Percentiles rank a stretch among this genome's conserved stretches.
Evolutionary conservation across 2,329 filamentous ascomycete species (phyloP).

Genomic region (Alternaria sp.): DNA sequence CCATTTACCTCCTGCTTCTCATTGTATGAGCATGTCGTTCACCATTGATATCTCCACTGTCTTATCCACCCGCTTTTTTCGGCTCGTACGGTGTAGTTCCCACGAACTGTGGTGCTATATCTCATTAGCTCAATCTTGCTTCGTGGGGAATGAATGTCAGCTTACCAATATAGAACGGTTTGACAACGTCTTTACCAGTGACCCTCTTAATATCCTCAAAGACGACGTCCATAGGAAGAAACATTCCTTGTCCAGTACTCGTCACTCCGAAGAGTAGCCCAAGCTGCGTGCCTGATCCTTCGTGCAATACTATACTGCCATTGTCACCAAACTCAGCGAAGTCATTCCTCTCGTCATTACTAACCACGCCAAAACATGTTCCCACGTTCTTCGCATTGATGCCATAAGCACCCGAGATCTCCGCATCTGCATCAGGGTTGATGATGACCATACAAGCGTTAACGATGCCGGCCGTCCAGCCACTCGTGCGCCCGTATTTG

Average conservation of each 20-base stretch:
- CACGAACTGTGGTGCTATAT: accelerated
- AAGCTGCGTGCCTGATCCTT: background rate
- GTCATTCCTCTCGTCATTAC: accelerated
- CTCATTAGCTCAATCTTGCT: accelerated
- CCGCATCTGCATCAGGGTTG: background rate
- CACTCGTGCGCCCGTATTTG: background rate
- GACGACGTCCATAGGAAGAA: background rate
- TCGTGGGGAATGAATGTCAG: accelerated
- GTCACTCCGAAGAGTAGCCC: background rate
- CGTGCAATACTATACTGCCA: background rate
- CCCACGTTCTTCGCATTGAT: background rate
- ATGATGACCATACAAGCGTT: background rate
- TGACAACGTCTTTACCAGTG: background rate
- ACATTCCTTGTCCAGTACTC: background rate
- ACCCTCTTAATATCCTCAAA: background rate
- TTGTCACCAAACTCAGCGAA: background rate
- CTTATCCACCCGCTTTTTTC: accelerated
- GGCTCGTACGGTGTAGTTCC: background rate
- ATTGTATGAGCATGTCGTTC: background rate
- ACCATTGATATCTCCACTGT: background rate
- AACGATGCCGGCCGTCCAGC: background rate
- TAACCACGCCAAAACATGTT: background rate
- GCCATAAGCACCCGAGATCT: background rate
- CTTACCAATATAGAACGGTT: background rate
- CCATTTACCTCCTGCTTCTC: too few species aligned